Conservation (phyloP, 495 filamentous ascomycete genomes). For the Aspergillus saccharolyticus region DNA sequence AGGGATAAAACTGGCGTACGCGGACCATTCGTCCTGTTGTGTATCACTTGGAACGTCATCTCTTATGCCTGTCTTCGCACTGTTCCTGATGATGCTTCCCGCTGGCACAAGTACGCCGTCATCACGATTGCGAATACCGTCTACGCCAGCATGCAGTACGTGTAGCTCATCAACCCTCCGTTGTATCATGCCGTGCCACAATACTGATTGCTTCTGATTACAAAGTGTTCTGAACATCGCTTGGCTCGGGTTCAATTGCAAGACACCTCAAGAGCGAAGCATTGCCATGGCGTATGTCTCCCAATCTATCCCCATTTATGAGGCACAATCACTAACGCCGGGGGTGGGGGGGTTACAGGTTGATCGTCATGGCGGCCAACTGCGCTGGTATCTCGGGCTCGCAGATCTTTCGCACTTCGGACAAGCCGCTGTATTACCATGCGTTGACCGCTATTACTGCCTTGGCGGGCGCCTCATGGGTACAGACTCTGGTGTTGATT, state of each 20-base stretch:
- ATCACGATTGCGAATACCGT: slow-evolving; percentile 46
- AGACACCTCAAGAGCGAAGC: slow-evolving; percentile 42
- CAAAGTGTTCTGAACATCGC: slow-evolving; percentile 41
- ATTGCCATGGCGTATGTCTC: slow-evolving; percentile 48
- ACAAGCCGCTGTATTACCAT: slow-evolving; percentile 46
- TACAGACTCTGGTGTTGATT: slow-evolving; percentile 16
- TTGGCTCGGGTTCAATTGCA: slow-evolving; percentile 46
- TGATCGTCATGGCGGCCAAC: slow-evolving; percentile 54
- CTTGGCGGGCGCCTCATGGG: slow-evolving; percentile 32
- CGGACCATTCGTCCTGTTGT: slow-evolving; percentile 36
- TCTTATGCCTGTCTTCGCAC: slow-evolving; percentile 31
- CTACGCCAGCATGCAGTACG: slow-evolving; percentile 49
- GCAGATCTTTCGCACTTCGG: slow-evolving; percentile 49
- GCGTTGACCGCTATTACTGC: slow-evolving; percentile 35
- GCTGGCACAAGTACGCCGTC: slow-evolving; percentile 41
- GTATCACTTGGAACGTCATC: slow-evolving; percentile 44
- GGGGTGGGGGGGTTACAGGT: slow-evolving; percentile 21
- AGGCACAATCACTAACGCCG: slow-evolving; percentile 14
- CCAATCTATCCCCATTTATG: background rate
- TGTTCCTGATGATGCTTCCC: slow-evolving; percentile 13
- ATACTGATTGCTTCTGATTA: too few relatives aligned
- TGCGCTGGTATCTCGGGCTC: slow-evolving; percentile 47
- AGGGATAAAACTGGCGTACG: slow-evolving; percentile 44
- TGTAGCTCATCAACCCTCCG: background rate
- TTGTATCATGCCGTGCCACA: too few relatives aligned